Evolutionary conservation across 2,329 filamentous ascomycete genomes (phyloP).

Genomic region (Cytospora mali): DNA sequence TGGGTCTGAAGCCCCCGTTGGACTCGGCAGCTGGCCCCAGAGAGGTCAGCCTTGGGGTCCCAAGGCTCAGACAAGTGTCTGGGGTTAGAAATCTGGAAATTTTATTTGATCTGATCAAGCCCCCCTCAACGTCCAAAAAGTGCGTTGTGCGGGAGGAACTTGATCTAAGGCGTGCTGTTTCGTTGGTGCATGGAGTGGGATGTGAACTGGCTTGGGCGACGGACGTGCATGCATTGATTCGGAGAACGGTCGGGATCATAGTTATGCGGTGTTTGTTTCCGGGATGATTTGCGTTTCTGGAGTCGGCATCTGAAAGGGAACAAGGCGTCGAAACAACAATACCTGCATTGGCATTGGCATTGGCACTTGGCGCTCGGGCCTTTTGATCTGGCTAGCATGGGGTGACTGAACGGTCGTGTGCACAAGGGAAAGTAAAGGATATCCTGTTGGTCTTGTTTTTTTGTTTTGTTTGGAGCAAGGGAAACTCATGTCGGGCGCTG

Average conservation of each 20-base stretch:
- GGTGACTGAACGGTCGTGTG: conserved; percentile 23
- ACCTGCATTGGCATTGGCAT: conserved; percentile 30
- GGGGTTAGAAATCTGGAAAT: conserved; percentile 65
- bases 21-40: conserved; percentile 43
- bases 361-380: conserved; percentile 23
- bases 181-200: conserved; percentile 2
- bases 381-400: conserved; percentile 22
- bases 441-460: conserved; percentile 17
- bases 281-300: conserved; percentile 24
- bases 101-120: background rate
- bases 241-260: conserved; percentile 25
- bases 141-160: background rate
- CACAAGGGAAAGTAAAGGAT: conserved; percentile 23
- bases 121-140: background rate
- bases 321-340: conserved; percentile 29
- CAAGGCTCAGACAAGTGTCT: conserved; percentile 77
- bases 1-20: conserved; percentile 47
- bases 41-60: conserved; percentile 75
- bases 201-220: background rate
- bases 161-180: conserved; percentile 11
- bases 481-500: conserved; percentile 27
- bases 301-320: conserved; percentile 25
- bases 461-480: conserved; percentile 22
- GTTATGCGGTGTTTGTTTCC: conserved; percentile 25
- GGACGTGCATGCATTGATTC: conserved; percentile 26